Conservation (phyloP, 2,329 filamentous ascomycete genomes). For the Neonectria punicea region DNA sequence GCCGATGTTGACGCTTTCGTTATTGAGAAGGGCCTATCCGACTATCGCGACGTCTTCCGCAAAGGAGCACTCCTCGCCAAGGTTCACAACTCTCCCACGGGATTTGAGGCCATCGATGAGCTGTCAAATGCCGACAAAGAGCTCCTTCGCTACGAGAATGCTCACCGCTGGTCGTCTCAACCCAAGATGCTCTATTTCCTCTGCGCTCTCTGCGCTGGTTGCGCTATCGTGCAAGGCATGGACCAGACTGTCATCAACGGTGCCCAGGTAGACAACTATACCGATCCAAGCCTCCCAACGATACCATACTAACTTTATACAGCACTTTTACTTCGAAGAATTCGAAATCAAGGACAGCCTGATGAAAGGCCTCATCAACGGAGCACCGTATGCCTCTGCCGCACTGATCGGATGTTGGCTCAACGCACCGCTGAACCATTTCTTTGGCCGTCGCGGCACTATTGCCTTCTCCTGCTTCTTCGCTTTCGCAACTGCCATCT, state of each 20-base stretch:
- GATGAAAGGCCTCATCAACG: slow-evolving; percentile 64
- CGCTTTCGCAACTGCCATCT: slow-evolving; percentile 58
- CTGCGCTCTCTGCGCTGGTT: slow-evolving; percentile 62
- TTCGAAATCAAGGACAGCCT: slow-evolving; percentile 47
- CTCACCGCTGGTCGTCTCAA: slow-evolving; percentile 66
- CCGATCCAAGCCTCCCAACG: too few species aligned
- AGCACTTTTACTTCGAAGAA: slow-evolving; percentile 49
- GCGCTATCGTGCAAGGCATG: slow-evolving; percentile 68
- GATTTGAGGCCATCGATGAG: slow-evolving; percentile 42
- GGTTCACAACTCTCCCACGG: slow-evolving; percentile 35
- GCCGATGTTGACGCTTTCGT: slow-evolving; percentile 32
- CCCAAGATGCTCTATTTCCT: slow-evolving; percentile 55
- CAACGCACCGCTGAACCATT: slow-evolving; percentile 61
- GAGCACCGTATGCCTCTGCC: slow-evolving; percentile 64
- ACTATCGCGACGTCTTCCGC: slow-evolving; percentile 54
- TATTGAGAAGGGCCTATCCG: slow-evolving; percentile 53
- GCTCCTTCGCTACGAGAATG: slow-evolving; percentile 53
- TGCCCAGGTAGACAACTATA: slow-evolving; percentile 48
- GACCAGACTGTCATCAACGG: slow-evolving; percentile 71
- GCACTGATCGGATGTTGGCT: slow-evolving; percentile 53
- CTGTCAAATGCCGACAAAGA: slow-evolving; percentile 50
- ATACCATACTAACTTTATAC: slow-evolving; percentile 15
- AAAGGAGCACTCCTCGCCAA: slow-evolving; percentile 52
- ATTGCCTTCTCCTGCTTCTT: slow-evolving; percentile 69
- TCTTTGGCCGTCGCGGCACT: slow-evolving; percentile 69